Evolutionary conservation across 805 yeast species (phyloP).

Genomic region (Lipomyces oligophaga): DNA sequence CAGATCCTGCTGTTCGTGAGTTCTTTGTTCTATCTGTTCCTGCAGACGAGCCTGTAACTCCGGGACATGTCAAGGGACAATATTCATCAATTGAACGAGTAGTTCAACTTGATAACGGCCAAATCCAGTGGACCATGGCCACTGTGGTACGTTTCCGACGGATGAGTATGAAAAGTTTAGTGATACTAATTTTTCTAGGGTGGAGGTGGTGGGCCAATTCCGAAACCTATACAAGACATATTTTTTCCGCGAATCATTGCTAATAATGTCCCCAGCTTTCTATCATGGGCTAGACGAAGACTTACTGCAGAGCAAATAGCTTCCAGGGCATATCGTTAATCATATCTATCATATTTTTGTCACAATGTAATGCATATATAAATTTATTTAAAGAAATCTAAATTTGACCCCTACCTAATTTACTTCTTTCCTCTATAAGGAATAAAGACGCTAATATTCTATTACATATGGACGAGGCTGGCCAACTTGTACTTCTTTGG

Average conservation of each 20-base stretch:
- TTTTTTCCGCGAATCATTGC: constrained; percentile 36
- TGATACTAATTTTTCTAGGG: too few species aligned
- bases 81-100: constrained; percentile 40
- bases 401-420: too few species aligned
- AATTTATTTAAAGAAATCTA: too few species aligned
- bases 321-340: not conserved
- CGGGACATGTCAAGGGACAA: constrained; percentile 32
- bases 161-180: too few species aligned
- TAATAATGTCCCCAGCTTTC: constrained; percentile 39
- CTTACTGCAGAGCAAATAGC: constrained; percentile 2
- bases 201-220: constrained; percentile 42
- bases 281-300: constrained; percentile 33
- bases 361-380: not conserved
- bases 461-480: constrained; percentile 16
- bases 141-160: constrained; percentile 33
- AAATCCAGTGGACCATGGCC: constrained; percentile 41
- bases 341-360: not conserved
- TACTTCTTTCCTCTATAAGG: too few species aligned
- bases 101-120: constrained; percentile 22
- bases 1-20: constrained; percentile 33
- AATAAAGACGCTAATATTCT: too few species aligned
- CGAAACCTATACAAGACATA: constrained; percentile 39
- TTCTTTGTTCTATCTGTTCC: constrained; percentile 41
- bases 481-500: constrained; percentile 20
- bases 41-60: constrained; percentile 29